Evolutionary conservation across 495 filamentous ascomycete species (phyloP).

Genomic region (Barbatosphaeria neglecta): DNA sequence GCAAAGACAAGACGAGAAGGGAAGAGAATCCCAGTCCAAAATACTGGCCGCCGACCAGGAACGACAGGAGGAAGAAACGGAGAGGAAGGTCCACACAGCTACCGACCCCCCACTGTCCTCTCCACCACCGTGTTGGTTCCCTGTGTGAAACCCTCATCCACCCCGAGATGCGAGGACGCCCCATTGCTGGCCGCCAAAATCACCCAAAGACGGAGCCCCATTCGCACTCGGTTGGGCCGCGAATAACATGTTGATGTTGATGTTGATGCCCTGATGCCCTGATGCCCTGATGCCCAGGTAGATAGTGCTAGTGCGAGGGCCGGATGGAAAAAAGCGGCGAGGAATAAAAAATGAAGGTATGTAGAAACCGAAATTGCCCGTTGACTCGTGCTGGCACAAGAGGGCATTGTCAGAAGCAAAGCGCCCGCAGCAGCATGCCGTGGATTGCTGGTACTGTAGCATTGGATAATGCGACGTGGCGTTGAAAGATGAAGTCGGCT

Average conservation of each 20-base stretch:
- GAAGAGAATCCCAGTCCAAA: neutral
- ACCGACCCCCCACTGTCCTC: neutral
- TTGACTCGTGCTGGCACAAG: no score
- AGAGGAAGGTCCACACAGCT: neutral
- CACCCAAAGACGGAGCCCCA: neutral
- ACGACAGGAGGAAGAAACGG: neutral
- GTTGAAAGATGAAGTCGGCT: neutral
- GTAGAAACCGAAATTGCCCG: no score
- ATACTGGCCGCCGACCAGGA: neutral
- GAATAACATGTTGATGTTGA: no score
- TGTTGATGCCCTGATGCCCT: no score
- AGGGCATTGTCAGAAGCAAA: no score
- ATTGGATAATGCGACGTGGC: no score
- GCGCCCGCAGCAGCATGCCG: no score
- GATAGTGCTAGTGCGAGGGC: neutral
- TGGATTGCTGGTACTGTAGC: no score
- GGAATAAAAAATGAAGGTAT: no score
- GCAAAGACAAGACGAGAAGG: neutral
- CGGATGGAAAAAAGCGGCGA: no score
- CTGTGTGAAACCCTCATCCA: neutral
- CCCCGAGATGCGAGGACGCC: neutral
- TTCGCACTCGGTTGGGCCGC: neutral
- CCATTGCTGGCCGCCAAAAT: neutral
- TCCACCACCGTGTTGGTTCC: neutral
- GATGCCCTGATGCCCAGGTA: neutral